phyloP scores from a whole-genome alignment of 1,139 yeast genomes.

The Ogataea hybrid region DNA sequence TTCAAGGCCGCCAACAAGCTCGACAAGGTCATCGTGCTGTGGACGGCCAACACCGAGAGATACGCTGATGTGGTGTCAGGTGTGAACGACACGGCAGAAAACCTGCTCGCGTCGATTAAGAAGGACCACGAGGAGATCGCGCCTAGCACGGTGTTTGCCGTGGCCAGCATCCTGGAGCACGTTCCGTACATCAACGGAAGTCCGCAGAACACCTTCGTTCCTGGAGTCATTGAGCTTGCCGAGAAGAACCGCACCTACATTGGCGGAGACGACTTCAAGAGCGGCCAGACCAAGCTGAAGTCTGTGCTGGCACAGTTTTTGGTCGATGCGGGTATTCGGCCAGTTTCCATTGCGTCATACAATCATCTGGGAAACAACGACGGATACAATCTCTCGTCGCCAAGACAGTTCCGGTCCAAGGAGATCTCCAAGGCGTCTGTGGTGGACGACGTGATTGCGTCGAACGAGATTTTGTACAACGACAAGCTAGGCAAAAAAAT shows the following conservation, averaged over 20 bases:
- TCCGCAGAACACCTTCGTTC: constrained; percentile 96
- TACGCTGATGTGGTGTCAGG: constrained; percentile 76
- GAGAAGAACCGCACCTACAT: constrained; percentile 74
- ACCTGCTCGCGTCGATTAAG: constrained; percentile 72
- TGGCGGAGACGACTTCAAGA: constrained; percentile 96
- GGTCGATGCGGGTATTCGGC: too few species aligned
- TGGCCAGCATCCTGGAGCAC: constrained; percentile 85
- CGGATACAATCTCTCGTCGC: too few species aligned
- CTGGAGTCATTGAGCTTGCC: constrained; percentile 90
- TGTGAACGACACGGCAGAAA: constrained; percentile 86
- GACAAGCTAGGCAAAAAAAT: constrained; percentile 74
- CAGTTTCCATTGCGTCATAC: too few species aligned
- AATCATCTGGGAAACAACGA: too few species aligned
- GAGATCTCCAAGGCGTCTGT: constrained; percentile 93
- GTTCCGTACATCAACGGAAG: constrained; percentile 94
- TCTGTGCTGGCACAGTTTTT: too few species aligned
- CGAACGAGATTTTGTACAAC: constrained; percentile 83
- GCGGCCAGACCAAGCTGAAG: too few species aligned
- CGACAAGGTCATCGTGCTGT: constrained; percentile 85
- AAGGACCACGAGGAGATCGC: constrained; percentile 79
- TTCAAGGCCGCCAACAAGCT: constrained; percentile 72
- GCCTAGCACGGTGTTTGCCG: constrained; percentile 90
- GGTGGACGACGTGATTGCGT: constrained; percentile 90
- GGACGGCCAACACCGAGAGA: constrained; percentile 98
- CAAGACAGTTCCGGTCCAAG: constrained; percentile 95